Percentiles rank a stretch among this genome's conserved stretches.
Conservation (phyloP, 2,329 filamentous ascomycete species). For the Chlorencoelia australis region DNA sequence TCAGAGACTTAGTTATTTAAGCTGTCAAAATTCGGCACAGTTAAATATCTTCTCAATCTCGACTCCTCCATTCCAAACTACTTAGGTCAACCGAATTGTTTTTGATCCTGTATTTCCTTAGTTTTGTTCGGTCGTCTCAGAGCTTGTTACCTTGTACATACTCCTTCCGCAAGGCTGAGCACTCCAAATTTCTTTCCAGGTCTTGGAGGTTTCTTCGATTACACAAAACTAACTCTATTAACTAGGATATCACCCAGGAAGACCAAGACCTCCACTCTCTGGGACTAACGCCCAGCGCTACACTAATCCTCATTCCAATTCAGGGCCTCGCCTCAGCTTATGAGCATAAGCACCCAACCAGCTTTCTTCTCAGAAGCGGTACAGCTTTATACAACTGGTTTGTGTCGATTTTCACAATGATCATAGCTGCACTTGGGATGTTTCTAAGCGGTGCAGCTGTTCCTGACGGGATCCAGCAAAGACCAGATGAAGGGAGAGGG, state of each 20-base stretch:
- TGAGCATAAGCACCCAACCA: conserved; percentile 21
- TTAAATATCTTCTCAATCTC: too few species aligned
- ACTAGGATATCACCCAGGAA: conserved; percentile 71
- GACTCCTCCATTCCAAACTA: too few species aligned
- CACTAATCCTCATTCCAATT: conserved; percentile 69
- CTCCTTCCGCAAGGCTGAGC: too few species aligned
- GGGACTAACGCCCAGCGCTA: conserved; percentile 68
- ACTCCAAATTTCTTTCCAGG: too few species aligned
- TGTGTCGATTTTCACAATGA: conserved; percentile 32
- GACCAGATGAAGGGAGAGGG: background rate
- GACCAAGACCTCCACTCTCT: conserved; percentile 55
- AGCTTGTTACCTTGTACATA: too few species aligned
- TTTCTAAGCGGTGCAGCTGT: conserved; percentile 24
- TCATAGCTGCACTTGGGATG: conserved; percentile 33
- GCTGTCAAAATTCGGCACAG: too few species aligned
- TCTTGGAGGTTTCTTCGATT: too few species aligned
- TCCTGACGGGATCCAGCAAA: conserved; percentile 2
- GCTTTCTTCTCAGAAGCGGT: conserved; percentile 29
- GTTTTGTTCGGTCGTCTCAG: too few species aligned
- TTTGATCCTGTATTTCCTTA: too few species aligned
- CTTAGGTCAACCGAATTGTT: too few species aligned
- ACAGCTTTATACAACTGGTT: conserved; percentile 29
- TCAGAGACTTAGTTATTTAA: too few species aligned
- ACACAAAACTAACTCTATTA: too few species aligned
- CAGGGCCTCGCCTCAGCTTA: conserved; percentile 51